Evolutionary conservation across 805 yeast genomes (phyloP).

Genomic region (Zygosaccharomyces pseudorouxii): DNA sequence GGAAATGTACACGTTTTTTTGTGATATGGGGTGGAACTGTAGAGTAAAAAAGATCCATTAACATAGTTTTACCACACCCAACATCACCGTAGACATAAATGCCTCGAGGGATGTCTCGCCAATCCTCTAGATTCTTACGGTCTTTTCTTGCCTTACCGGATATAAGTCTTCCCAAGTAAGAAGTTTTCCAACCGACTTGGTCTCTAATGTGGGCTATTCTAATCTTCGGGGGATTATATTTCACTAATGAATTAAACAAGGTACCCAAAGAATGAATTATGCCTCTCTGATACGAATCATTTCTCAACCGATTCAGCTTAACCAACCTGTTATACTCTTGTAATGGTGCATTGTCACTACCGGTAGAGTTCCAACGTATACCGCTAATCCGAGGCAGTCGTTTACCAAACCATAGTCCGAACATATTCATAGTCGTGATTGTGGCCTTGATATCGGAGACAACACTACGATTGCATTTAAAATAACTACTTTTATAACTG

Average conservation of each 20-base stretch:
- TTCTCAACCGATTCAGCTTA: slow-evolving; percentile 48
- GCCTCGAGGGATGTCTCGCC: slow-evolving; percentile 59
- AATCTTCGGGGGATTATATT: slow-evolving; percentile 61
- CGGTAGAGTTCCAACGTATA: slow-evolving; percentile 2
- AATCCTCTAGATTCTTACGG: slow-evolving; percentile 19
- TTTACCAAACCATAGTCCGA: background rate
- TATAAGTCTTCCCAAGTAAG: slow-evolving; percentile 24
- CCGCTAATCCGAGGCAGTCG: background rate
- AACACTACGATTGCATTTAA: background rate
- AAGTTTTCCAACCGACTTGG: slow-evolving; percentile 42
- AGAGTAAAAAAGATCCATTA: slow-evolving; percentile 89
- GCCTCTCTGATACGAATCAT: slow-evolving; percentile 77
- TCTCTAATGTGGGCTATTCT: slow-evolving; percentile 47
- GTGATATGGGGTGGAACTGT: slow-evolving; percentile 76
- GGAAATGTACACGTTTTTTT: slow-evolving; percentile 84
- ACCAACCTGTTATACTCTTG: slow-evolving; percentile 49
- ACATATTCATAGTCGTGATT: background rate
- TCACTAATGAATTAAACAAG: slow-evolving; percentile 50
- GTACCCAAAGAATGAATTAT: slow-evolving; percentile 58
- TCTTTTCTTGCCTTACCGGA: slow-evolving; percentile 13
- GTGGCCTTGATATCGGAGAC: too few species aligned
- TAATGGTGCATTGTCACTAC: slow-evolving; percentile 39
- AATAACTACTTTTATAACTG: background rate
- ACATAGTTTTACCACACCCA: slow-evolving; percentile 97
- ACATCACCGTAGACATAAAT: slow-evolving; percentile 95